Conservation (phyloP, 108 stramenopile species). For the Fragilaria radians region DNA sequence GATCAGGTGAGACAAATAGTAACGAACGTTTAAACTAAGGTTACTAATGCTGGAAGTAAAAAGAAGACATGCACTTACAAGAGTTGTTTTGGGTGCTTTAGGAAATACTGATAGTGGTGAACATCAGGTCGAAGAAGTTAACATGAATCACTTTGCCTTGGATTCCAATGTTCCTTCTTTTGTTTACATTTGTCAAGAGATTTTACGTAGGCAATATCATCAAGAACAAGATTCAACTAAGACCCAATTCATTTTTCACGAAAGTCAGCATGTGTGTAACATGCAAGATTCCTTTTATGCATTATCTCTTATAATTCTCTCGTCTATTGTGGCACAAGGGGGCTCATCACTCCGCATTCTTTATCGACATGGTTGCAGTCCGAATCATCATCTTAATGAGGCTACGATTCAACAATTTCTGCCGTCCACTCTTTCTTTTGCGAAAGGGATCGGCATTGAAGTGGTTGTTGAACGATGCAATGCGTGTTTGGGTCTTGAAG, state of each 20-base stretch:
- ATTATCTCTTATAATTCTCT: background rate
- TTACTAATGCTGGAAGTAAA: too few species aligned
- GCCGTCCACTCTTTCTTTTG: background rate
- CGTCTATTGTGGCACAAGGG: background rate
- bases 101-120: too few species aligned
- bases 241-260: background rate
- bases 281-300: background rate
- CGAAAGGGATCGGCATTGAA: background rate
- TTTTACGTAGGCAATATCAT: background rate
- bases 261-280: background rate
- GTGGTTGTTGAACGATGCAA: background rate
- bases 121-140: too few species aligned
- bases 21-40: too few species aligned
- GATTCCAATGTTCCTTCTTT: background rate
- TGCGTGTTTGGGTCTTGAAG: background rate
- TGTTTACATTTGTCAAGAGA: background rate
- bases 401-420: conserved; percentile 2
- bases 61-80: too few species aligned
- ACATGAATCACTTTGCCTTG: too few species aligned
- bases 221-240: background rate
- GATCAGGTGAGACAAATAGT: too few species aligned
- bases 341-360: background rate
- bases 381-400: background rate
- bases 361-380: background rate
- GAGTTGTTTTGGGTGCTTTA: too few species aligned